phyloP scores from a whole-genome alignment of 2,329 filamentous ascomycete genomes.

The Xenosphaeropsis pyriputrescens region DNA sequence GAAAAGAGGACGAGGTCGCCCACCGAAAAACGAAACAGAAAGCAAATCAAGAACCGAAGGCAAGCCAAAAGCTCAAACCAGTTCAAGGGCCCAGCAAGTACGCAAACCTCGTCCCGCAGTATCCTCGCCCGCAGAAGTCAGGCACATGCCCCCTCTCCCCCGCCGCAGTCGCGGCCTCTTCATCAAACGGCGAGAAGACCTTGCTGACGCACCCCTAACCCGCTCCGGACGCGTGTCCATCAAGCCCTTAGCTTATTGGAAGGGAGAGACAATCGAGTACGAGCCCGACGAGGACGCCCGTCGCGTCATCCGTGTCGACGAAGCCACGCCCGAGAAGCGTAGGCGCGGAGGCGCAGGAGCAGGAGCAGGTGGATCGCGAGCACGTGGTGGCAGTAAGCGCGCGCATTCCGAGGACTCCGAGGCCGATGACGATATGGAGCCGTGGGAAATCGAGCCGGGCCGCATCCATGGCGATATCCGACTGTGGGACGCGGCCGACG shows the following conservation, averaged over 20 bases:
- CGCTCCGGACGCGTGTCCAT: slow-evolving; percentile 69
- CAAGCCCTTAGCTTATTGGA: slow-evolving; percentile 73
- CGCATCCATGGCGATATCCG: slow-evolving; percentile 48
- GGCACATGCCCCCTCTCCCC: slow-evolving; percentile 20
- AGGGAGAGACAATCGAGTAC: slow-evolving; percentile 65
- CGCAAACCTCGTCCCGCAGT: not conserved
- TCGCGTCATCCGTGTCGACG: slow-evolving; percentile 63
- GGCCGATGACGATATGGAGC: slow-evolving; percentile 42
- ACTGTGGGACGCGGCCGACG: slow-evolving; percentile 43
- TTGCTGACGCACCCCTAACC: slow-evolving; percentile 32
- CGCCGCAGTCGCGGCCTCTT: slow-evolving; percentile 30
- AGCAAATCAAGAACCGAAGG: not conserved
- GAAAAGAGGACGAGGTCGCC: not conserved
- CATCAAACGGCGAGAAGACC: slow-evolving; percentile 30
- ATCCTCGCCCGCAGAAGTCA: slow-evolving; percentile 9
- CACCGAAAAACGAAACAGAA: not conserved
- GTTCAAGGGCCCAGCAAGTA: not conserved
- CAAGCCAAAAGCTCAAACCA: not conserved
- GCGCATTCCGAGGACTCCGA: slow-evolving; percentile 18
- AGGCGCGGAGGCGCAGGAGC: slow-evolving; percentile 8
- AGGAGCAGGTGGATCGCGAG: slow-evolving; percentile 7
- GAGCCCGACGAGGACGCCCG: slow-evolving; percentile 52
- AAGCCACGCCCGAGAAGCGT: slow-evolving; percentile 27
- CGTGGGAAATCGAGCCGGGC: slow-evolving; percentile 59
- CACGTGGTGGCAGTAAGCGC: slow-evolving; percentile 9